Conservation (phyloP, 2,329 filamentous ascomycete genomes). For the Diaporthe aspalathi region DNA sequence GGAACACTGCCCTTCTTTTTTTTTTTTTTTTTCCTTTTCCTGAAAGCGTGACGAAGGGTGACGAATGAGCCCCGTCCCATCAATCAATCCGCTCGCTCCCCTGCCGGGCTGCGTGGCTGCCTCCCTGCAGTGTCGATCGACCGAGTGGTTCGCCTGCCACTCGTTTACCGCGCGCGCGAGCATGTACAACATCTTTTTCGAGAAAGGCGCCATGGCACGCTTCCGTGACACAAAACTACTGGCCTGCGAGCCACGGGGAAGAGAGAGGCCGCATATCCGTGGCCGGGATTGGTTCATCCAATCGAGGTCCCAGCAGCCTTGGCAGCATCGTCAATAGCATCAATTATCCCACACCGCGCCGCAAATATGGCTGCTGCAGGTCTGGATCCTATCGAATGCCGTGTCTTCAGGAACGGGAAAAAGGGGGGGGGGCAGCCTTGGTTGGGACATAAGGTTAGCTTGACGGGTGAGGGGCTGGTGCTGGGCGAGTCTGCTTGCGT, state of each 20-base stretch:
- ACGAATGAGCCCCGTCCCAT: no score
- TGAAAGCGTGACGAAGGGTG: no score
- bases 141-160: not conserved
- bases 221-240: not conserved
- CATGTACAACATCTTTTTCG: no score
- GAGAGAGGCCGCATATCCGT: not conserved
- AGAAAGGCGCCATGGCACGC: no score
- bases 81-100: not conserved
- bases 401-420: not conserved
- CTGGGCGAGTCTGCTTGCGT: not conserved
- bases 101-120: not conserved
- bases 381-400: not conserved
- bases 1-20: not conserved
- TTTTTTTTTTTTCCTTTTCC: not conserved
- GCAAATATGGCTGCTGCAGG: conserved; percentile 3
- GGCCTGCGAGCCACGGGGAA: not conserved
- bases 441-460: not conserved
- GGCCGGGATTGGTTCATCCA: no score
- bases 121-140: not conserved
- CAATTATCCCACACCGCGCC: not conserved
- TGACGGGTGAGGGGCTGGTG: not conserved
- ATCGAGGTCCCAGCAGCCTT: not conserved
- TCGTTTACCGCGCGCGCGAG: not conserved
- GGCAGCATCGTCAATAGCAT: not conserved
- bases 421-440: no score